Conservation (phyloP, 371 early-diverging fungal genomes). For the Mortierella sp. region DNA sequence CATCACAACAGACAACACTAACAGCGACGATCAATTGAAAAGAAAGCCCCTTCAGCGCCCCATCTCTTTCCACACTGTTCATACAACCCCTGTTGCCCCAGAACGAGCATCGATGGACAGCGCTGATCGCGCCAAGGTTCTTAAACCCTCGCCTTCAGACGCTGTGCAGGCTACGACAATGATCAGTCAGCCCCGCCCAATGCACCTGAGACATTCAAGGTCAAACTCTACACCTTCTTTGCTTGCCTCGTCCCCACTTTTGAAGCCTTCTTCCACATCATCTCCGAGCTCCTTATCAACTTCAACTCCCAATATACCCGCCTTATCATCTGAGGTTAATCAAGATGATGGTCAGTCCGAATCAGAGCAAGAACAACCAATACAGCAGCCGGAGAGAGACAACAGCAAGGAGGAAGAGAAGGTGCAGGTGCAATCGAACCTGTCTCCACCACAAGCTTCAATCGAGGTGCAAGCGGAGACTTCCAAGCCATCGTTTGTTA, state of each 20-base stretch:
- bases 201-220: conserved; percentile 22
- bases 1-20: background rate
- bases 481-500: background rate
- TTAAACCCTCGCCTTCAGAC: conserved; percentile 22
- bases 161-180: conserved; percentile 35
- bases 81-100: conserved; percentile 5
- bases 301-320: conserved; percentile 28
- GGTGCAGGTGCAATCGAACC: conserved; percentile 6
- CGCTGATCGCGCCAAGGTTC: conserved; percentile 22
- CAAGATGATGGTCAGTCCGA: conserved; percentile 3
- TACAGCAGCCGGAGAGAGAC: background rate
- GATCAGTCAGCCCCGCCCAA: conserved; percentile 39
- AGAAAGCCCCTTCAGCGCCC: conserved; percentile 14
- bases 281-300: conserved; percentile 2
- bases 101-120: conserved; percentile 40
- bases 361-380: conserved; percentile 1
- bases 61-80: conserved; percentile 19
- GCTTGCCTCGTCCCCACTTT: conserved; percentile 4
- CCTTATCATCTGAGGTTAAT: background rate
- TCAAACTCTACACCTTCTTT: conserved; percentile 22
- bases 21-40: conserved; percentile 3
- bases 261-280: background rate
- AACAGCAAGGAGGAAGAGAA: conserved; percentile 3
- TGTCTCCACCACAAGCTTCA: background rate
- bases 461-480: background rate